A percentile compares a stretch with the other conserved stretches of the same genome.
Evolutionary conservation across 2,329 filamentous ascomycete genomes (phyloP).

Genomic region (Phialocephala subalpina): DNA sequence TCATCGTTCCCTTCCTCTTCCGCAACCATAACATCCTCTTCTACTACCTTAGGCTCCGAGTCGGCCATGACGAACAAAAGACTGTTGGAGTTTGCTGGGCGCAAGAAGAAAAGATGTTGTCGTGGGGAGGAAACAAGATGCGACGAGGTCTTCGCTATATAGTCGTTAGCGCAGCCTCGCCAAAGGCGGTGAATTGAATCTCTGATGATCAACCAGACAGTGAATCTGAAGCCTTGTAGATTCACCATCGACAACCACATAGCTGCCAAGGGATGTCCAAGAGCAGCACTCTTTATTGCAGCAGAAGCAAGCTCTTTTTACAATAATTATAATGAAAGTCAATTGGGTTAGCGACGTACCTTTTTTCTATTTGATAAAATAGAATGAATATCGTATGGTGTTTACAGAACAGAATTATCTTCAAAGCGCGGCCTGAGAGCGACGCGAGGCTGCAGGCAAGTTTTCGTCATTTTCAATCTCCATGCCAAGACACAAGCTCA

Average conservation of each 20-base stretch:
- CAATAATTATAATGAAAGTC: neutral
- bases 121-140: constrained; percentile 7
- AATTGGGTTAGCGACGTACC: neutral
- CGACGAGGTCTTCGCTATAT: neutral
- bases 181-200: neutral
- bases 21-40: constrained; percentile 38
- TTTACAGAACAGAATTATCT: neutral
- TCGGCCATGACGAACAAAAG: constrained; percentile 40
- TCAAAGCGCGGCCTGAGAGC: neutral
- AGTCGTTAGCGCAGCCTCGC: constrained; percentile 1
- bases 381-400: neutral
- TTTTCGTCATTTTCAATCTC: constrained; percentile 22
- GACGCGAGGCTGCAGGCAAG: constrained; percentile 22
- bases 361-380: neutral
- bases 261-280: constrained; percentile 4
- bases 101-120: neutral
- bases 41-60: constrained; percentile 36
- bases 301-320: neutral
- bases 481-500: constrained; percentile 24
- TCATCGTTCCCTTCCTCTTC: constrained; percentile 45
- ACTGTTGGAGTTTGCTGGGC: constrained; percentile 11
- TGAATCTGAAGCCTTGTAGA: neutral
- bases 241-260: neutral
- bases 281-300: neutral
- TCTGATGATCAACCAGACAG: neutral